These are phyloP conservation scores for Mortierella claussenii DNA, from an alignment of 192 early-diverging fungal species.

Conservation along the genomic window DNA sequence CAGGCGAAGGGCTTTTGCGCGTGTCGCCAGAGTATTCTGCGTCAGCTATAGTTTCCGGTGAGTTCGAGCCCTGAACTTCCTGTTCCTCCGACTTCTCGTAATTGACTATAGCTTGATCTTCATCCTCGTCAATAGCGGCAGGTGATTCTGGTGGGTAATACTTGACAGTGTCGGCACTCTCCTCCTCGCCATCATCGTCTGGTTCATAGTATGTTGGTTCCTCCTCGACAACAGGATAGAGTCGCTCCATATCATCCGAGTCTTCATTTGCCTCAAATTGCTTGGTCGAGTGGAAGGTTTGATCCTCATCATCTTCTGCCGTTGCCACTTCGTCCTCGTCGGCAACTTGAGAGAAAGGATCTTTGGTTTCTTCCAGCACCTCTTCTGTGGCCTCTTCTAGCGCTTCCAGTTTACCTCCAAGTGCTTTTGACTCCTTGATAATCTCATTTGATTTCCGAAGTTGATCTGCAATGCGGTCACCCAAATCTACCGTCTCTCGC, in stretches of 20 bases:
- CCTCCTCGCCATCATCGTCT: conserved; percentile 24
- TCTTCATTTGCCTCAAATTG: conserved; percentile 13
- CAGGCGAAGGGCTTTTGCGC: conserved; percentile 13
- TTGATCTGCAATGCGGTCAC: conserved; percentile 20
- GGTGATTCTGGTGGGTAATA: conserved; percentile 33
- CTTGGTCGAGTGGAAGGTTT: conserved; percentile 27
- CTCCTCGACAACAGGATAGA: background rate
- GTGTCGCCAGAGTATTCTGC: background rate
- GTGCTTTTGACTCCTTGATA: conserved; percentile 17
- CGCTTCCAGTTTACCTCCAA: background rate
- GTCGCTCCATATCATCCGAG: background rate
- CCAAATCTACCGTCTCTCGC: background rate
- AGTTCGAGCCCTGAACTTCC: background rate
- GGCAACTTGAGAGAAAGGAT: background rate
- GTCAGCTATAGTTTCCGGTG: too few species aligned
- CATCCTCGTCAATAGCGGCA: background rate
- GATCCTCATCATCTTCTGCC: conserved; percentile 14
- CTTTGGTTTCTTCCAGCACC: background rate
- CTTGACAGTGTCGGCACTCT: conserved; percentile 27
- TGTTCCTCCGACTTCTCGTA: background rate
- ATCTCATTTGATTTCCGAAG: conserved; percentile 20
- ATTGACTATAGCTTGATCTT: background rate
- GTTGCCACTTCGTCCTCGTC: conserved; percentile 4
- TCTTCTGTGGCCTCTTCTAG: conserved; percentile 1
- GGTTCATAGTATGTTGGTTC: conserved; percentile 3